Percentiles rank a stretch among this genome's conserved stretches.
Conservation (phyloP, 106 monocot species). For the Xerophyta viscosa region DNA sequence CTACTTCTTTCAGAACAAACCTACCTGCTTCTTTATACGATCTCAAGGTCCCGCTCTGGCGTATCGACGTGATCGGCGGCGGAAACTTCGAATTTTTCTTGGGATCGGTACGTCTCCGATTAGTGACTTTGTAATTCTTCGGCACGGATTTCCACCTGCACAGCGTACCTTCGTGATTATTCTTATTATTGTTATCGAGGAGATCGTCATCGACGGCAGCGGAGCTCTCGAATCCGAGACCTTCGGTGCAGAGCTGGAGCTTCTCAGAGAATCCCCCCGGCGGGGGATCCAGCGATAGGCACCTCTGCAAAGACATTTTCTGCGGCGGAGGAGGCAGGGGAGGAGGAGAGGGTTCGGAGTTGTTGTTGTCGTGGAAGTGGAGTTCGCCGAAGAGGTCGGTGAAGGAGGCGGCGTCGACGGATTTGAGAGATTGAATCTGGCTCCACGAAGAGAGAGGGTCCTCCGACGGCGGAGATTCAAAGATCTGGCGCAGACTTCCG, state of each 20-base stretch:
- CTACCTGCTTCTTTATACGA: constrained; percentile 9
- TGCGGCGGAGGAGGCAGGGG: not conserved
- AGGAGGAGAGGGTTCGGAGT: not conserved
- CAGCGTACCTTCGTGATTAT: not conserved
- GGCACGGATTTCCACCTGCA: not conserved
- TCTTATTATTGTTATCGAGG: not conserved
- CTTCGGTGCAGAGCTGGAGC: constrained; percentile 20
- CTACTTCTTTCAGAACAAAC: constrained; percentile 9
- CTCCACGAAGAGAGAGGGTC: constrained; percentile 35
- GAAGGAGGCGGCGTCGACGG: constrained; percentile 3
- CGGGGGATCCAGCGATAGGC: not conserved
- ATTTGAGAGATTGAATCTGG: constrained; percentile 1
- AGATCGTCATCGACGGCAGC: not conserved
- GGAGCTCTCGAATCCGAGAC: constrained; percentile 9
- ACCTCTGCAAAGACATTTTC: not conserved
- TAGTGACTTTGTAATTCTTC: not conserved
- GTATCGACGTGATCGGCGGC: constrained; percentile 4
- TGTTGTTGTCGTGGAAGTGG: constrained; percentile 4
- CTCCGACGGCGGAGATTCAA: constrained; percentile 31
- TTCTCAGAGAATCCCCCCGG: not conserved
- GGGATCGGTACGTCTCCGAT: not conserved
- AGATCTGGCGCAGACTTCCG: constrained; percentile 29
- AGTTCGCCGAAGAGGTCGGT: constrained; percentile 27
- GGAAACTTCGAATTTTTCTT: constrained; percentile 1
- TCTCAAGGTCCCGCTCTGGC: constrained; percentile 9